Evolutionary conservation across 192 early-diverging fungal species (phyloP).

Genomic region (Lunasporangiospora selenospora): DNA sequence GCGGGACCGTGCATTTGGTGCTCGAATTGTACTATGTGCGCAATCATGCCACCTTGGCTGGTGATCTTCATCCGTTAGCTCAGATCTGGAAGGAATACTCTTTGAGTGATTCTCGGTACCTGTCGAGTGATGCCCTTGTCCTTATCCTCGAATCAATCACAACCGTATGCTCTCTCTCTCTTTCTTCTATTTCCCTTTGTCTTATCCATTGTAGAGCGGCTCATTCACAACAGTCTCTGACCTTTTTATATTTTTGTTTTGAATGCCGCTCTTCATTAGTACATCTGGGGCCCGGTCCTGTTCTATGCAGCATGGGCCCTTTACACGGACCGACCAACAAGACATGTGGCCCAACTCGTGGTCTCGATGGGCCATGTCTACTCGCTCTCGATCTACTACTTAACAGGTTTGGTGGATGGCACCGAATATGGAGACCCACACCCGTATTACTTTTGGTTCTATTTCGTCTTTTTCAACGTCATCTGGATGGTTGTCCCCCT

Average conservation of each 20-base stretch:
- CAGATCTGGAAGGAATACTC: conserved; percentile 93
- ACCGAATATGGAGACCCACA: conserved; percentile 67
- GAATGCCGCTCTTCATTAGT: conserved; percentile 10
- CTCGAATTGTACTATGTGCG: conserved; percentile 86
- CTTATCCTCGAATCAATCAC: conserved; percentile 85
- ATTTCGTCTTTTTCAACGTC: conserved; percentile 83
- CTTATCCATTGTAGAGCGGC: too few species aligned
- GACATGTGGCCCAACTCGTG: conserved; percentile 61
- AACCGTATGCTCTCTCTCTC: conserved; percentile 62
- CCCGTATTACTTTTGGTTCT: conserved; percentile 85
- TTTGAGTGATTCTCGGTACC: conserved; percentile 85
- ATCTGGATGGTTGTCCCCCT: conserved; percentile 80
- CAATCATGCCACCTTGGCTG: conserved; percentile 70
- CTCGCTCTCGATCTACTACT: conserved; percentile 82
- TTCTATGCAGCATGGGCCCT: conserved; percentile 58
- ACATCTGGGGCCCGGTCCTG: conserved; percentile 58
- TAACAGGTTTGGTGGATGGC: conserved; percentile 69
- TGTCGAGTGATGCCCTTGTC: conserved; percentile 82
- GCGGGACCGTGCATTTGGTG: conserved; percentile 76
- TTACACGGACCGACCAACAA: conserved; percentile 55
- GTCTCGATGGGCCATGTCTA: conserved; percentile 76
- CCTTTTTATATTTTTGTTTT: conserved; percentile 1
- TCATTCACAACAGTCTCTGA: not conserved
- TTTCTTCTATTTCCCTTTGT: too few species aligned
- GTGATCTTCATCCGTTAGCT: conserved; percentile 66